Percentiles rank a stretch among this genome's conserved stretches.
phyloP scores from a whole-genome alignment of 2,329 filamentous ascomycete genomes.

The Blastomyces silverae region DNA sequence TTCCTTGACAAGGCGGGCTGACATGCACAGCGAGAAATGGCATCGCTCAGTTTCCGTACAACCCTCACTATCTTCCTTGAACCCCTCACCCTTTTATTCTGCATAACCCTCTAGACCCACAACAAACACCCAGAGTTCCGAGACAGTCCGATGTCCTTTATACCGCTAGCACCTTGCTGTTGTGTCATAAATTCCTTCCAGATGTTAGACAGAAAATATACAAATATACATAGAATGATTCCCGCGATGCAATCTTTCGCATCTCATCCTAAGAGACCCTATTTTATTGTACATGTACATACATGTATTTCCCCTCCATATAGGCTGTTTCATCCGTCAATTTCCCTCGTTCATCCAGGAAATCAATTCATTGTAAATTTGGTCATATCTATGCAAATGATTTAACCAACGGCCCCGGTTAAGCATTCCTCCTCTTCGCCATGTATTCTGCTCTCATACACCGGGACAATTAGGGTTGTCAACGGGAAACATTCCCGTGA shows the following conservation, averaged over 20 bases:
- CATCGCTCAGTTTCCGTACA: background rate
- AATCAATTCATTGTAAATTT: background rate
- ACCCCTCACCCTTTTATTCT: background rate
- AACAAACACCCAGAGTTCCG: background rate
- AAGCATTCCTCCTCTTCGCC: background rate
- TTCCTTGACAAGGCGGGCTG: background rate
- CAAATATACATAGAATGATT: background rate
- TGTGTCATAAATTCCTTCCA: background rate
- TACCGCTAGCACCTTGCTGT: background rate
- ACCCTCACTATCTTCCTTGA: background rate
- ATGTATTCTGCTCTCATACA: background rate
- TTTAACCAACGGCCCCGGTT: background rate
- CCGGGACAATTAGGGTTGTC: background rate
- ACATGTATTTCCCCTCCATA: background rate
- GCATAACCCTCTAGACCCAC: background rate
- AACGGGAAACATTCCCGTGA: background rate
- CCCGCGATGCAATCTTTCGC: background rate
- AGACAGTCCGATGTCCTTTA: background rate
- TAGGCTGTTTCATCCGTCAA: background rate
- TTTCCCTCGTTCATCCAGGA: background rate
- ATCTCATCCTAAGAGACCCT: too few relatives aligned
- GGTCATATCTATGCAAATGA: background rate
- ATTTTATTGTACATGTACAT: background rate
- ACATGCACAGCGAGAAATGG: background rate
- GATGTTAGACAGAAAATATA: too few relatives aligned